Evolutionary conservation across 805 yeast genomes (phyloP), one percentile per base, ranked within the genome.

Genomic region (Blastobotrys mokoenaii): DNA sequence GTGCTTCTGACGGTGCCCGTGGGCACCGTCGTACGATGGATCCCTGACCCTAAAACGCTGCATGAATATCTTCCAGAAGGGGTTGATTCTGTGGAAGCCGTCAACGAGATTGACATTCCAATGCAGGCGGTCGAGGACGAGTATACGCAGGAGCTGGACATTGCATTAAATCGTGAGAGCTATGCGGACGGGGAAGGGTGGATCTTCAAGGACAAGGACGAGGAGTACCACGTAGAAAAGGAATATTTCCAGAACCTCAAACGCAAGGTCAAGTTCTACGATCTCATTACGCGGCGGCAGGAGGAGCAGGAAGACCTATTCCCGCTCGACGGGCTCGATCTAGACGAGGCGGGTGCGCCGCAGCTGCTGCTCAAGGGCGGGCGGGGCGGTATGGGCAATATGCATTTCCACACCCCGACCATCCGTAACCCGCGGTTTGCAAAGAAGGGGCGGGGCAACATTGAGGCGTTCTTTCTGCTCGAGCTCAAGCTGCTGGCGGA

Each of bases 351-450:
- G 0, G 73, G 73, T 1, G 74, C 72, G 38, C 96, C 97, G 1
- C 62, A 82, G 3, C 65, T 84, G 43, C 55, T 93, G 15, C 57
- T 89, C 39, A 75, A 74, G 54, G 98, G 98, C 37, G 98, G 98
- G 8, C 71, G 72, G 51, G 97, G 97, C 16, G 98, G 98, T 0
- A 71, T 90, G 68, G 98, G 98, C 1, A 93, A 93, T 63, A 87
- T 87, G 93, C 96, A 90, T 62, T 93, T 93, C 59, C 69, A 85
- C 41, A 87, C 96, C 1, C 72, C 82, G 39, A 77, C 79, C 42
- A 79, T 93, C 47, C 76, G 97, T 49, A 90, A 88, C 56, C 98
- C 98, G 11, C 69, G 95, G 45, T 93, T 93, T 62, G 77, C 90
- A 22, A 89, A 88, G 57, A 61, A 59, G 20, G 98, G 97, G 2